A percentile compares a stretch with the other conserved stretches of the same genome.
phyloP scores from a whole-genome alignment of 257 asterid species.

The Solanum ahanhuiri region DNA sequence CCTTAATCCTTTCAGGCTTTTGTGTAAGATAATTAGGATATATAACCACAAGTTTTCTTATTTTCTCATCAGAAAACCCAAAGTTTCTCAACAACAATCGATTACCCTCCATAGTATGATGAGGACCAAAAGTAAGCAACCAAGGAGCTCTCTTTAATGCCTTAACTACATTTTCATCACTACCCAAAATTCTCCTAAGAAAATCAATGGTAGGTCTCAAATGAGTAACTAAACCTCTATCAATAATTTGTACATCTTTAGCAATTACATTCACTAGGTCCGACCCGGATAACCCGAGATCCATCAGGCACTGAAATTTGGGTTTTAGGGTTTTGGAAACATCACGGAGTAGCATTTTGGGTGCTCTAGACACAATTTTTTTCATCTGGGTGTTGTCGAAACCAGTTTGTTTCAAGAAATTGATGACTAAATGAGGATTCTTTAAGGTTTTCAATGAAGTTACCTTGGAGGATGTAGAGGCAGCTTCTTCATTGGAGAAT shows the following conservation, averaged over 20 bases:
- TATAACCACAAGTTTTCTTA: not conserved
- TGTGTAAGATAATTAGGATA: not conserved
- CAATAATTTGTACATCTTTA: not conserved
- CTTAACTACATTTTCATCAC: not conserved
- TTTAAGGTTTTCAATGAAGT: not conserved
- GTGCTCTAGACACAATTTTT: not conserved
- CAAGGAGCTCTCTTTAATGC: not conserved
- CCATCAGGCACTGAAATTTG: not conserved
- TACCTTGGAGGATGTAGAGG: not conserved
- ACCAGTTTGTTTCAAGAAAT: constrained; percentile 3
- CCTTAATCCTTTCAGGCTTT: not conserved
- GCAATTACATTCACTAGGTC: not conserved
- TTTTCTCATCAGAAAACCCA: not conserved
- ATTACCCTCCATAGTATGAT: not conserved
- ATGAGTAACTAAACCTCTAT: not conserved
- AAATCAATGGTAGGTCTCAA: not conserved
- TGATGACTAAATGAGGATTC: not conserved
- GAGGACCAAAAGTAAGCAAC: not conserved
- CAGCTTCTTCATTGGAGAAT: constrained; percentile 5
- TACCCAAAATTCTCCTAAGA: not conserved
- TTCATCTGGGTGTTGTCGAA: not conserved
- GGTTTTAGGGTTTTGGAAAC: constrained; percentile 7
- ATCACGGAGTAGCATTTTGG: not conserved
- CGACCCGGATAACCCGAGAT: not conserved
- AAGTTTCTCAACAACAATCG: not conserved